A percentile compares a stretch with the other conserved stretches of the same genome.
phyloP scores from a whole-genome alignment of 352 stramenopile genomes.

The Phytopythium ostracodes region DNA sequence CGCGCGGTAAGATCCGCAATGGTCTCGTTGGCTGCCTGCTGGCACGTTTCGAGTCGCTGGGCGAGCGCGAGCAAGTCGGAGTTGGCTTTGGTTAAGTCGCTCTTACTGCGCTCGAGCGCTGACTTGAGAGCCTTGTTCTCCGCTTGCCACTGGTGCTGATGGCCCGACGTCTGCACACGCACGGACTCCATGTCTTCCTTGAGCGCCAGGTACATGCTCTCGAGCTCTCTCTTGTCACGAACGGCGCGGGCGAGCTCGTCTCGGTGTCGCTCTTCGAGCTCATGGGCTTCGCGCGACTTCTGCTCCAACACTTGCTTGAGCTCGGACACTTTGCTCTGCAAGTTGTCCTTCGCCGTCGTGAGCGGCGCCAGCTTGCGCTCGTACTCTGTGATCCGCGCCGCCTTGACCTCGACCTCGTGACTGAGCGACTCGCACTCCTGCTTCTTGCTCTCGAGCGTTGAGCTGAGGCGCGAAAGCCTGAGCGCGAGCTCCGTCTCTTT shows the following conservation, averaged over 20 bases:
- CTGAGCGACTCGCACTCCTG: constrained; percentile 49
- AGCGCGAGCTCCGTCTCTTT: constrained; percentile 33
- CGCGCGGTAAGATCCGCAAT: constrained; percentile 47
- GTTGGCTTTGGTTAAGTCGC: constrained; percentile 39
- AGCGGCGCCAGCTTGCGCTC: constrained; percentile 60
- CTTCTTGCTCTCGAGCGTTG: constrained; percentile 51
- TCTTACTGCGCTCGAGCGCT: constrained; percentile 51
- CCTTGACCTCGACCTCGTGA: constrained; percentile 49
- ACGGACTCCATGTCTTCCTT: constrained; percentile 53
- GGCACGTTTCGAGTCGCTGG: constrained; percentile 48
- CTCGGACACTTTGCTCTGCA: constrained; percentile 49
- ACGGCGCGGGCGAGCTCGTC: constrained; percentile 36
- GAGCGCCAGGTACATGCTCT: constrained; percentile 35
- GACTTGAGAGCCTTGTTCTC: constrained; percentile 45
- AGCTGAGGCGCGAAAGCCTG: constrained; percentile 19
- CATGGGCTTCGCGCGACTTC: constrained; percentile 42
- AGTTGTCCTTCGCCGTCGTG: constrained; percentile 39
- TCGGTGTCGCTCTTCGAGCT: constrained; percentile 43
- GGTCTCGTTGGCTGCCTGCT: constrained; percentile 56
- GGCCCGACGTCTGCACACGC: constrained; percentile 27
- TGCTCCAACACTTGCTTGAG: constrained; percentile 52
- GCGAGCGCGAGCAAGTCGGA: constrained; percentile 37
- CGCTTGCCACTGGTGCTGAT: constrained; percentile 40
- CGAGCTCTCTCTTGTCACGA: constrained; percentile 61
- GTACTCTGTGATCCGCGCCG: constrained; percentile 39